Evolutionary conservation across 768 basidiomycete genomes (phyloP).

Genomic region (Mycena metata): DNA sequence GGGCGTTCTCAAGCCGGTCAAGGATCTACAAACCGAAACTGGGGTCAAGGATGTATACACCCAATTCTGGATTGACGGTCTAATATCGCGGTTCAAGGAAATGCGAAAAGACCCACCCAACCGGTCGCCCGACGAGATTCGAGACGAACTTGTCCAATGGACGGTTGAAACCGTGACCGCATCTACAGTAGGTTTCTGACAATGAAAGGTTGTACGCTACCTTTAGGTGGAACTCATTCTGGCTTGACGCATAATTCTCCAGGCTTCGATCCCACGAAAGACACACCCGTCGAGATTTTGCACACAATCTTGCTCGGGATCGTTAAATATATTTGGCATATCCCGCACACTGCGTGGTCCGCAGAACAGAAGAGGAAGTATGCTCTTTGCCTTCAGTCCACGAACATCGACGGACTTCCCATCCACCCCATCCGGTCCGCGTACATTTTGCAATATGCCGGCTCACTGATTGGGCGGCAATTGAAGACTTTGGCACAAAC

Average conservation of each 20-base stretch:
- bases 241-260: neutral
- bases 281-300: slow-evolving; percentile 20
- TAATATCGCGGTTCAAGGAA: neutral
- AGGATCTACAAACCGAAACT: neutral
- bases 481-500: slow-evolving; percentile 51
- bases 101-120: neutral
- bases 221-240: neutral
- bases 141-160: slow-evolving; percentile 15
- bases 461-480: slow-evolving; percentile 43
- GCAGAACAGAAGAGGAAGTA: slow-evolving; percentile 2
- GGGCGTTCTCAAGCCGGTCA: neutral
- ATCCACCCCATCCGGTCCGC: slow-evolving; percentile 51
- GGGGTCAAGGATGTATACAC: slow-evolving; percentile 16
- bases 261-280: slow-evolving; percentile 21
- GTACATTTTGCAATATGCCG: slow-evolving; percentile 60
- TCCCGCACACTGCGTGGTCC: slow-evolving; percentile 29
- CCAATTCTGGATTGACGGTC: slow-evolving; percentile 22
- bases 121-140: neutral
- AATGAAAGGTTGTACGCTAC: slow-evolving; percentile 8
- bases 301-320: slow-evolving; percentile 41
- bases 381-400: slow-evolving; percentile 32
- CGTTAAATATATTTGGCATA: slow-evolving; percentile 56
- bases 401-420: slow-evolving; percentile 46
- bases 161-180: neutral
- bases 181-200: slow-evolving; percentile 2